Evolutionary conservation across 106 monocot species (phyloP).

Genomic region (Phalaenopsis equestris): DNA sequence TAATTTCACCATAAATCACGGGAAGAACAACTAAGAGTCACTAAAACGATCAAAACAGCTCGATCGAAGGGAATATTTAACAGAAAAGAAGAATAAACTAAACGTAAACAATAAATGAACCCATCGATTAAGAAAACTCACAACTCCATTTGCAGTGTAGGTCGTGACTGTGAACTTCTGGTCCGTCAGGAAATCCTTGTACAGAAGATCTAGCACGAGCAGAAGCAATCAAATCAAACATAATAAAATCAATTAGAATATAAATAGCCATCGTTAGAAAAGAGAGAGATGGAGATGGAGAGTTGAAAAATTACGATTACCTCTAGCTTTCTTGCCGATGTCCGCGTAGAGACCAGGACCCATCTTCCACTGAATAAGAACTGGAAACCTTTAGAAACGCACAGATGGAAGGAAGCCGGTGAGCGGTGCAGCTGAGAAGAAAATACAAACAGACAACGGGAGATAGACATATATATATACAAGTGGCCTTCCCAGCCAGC

Average conservation of each 20-base stretch:
- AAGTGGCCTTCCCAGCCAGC: too few relatives aligned
- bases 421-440: too few relatives aligned
- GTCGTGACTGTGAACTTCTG: conserved; percentile 72
- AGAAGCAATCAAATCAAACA: neutral
- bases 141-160: conserved; percentile 46
- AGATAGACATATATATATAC: too few relatives aligned
- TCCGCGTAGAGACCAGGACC: conserved; percentile 71
- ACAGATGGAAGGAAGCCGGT: too few relatives aligned
- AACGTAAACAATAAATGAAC: too few relatives aligned
- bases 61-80: too few relatives aligned
- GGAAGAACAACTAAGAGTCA: too few relatives aligned
- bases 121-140: conserved; percentile 20
- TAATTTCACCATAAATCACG: too few relatives aligned
- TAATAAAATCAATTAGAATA: neutral
- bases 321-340: conserved; percentile 76
- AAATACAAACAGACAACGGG: too few relatives aligned
- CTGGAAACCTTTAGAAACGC: too few relatives aligned
- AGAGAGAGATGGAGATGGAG: neutral
- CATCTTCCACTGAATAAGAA: conserved; percentile 11
- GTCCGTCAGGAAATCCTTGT: conserved; percentile 58
- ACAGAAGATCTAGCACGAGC: conserved; percentile 49
- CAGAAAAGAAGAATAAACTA: neutral
- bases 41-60: too few relatives aligned
- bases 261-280: too few relatives aligned
- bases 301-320: conserved; percentile 19